Conservation (phyloP, 352 stramenopile species). For the Globisporangium spinosum region DNA sequence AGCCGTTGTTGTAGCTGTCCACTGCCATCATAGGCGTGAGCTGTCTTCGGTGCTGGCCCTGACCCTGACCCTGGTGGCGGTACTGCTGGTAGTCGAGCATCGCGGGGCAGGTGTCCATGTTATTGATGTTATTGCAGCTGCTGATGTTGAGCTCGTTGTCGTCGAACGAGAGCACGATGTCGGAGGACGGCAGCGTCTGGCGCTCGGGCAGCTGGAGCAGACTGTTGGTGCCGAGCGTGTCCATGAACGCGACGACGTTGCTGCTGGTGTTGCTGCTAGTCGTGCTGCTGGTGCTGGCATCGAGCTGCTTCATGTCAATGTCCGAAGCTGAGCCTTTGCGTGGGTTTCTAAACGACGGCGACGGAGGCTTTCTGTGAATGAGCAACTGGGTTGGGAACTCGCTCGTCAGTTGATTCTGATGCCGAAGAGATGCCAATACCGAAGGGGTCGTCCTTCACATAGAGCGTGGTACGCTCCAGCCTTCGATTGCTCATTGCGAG, state of each 20-base stretch:
- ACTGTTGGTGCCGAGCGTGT: constrained; percentile 1
- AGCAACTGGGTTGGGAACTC: neutral
- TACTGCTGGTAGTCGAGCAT: constrained; percentile 12
- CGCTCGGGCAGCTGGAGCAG: neutral
- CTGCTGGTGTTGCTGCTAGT: neutral
- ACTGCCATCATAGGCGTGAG: constrained; percentile 25
- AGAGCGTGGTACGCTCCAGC: neutral
- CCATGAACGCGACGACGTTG: constrained; percentile 4
- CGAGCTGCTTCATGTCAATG: constrained; percentile 2
- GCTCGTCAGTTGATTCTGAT: neutral
- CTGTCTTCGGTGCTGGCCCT: neutral
- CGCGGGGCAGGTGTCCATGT: neutral
- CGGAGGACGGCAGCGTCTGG: constrained; percentile 2
- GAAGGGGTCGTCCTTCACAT: neutral
- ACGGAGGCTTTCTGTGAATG: neutral
- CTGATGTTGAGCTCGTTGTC: neutral
- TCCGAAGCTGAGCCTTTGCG: neutral
- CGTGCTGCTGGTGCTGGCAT: neutral
- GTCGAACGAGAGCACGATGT: constrained; percentile 13
- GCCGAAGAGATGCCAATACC: neutral
- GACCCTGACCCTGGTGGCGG: neutral
- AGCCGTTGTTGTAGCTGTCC: constrained; percentile 23
- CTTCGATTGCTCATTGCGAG: neutral
- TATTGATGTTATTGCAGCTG: neutral
- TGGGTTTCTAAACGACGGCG: neutral